Evolutionary conservation across 768 basidiomycete genomes (phyloP), one percentile per base, ranked within the genome.

Genomic region (Lactifluus subvellereus): DNA sequence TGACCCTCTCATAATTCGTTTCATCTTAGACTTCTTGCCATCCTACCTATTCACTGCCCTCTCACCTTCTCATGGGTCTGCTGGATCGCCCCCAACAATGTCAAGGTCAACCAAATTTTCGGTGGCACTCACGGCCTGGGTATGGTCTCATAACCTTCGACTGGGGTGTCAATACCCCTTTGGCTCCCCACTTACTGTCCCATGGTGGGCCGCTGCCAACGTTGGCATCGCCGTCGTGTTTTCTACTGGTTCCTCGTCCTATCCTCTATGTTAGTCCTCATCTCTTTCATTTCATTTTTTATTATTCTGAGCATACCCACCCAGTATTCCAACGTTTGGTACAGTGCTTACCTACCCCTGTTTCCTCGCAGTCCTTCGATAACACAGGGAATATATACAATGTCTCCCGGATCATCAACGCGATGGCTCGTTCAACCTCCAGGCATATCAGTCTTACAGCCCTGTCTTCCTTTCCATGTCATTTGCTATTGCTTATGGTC

Each of bases 181-280:
- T 57, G 82, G 82, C n/a, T 84, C 83, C 22, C 90, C 90, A 0
- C 82, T 92, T 51, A 84, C 86, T 4, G 84, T 87, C 10, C 90
- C 90, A 2, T 92, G 88, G 88, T 90, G 88, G 88, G 88, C 87
- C 2, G 83, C 86, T 70, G 88, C 85, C 11, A 90, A 91, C 72
- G 76, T 89, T 58, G 72, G 80, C 3, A 75, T 71, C 52, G 83
- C 86, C 33, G 85, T 90, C 67, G 74, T 85, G 5, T 78, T 86
- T 82, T 91, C 75, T 87, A 85, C 75, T 91, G 77, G 86, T 67
- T 89, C 72, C 67, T 88, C 54, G 78, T 82, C 5, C 88, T 1
- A 68, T 82, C 32, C 71, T 90, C 42, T 85, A 89, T 66, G 64
- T 65, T 38, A 35, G 61, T 2, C 6, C 59, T n/a, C 32, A 16